Evolutionary conservation across 2,329 filamentous ascomycete species (phyloP), one percentile per base, ranked within the genome.

Genomic region (Xylaria sp.): DNA sequence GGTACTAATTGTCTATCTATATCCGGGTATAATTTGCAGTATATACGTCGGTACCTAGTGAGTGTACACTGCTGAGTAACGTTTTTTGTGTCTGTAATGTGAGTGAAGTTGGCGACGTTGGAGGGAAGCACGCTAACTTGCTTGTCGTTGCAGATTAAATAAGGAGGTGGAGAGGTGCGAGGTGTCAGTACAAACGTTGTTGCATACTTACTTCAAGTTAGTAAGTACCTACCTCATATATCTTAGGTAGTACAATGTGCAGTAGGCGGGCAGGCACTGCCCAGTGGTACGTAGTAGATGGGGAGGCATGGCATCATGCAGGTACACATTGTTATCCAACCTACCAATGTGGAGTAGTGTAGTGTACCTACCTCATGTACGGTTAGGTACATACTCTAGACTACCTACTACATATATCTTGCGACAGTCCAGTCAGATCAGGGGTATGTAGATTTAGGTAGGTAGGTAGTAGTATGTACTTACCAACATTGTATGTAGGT

Each of bases 361-460:
- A 12, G 16, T n/a, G 44, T 25, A 25, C 44, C 44, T 48, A 21
- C 44, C 27, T 35, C n/a, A 40, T 40, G 21, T 37, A 40, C 53
- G 9, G 16, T n/a, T 32, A 21, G 9, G 32, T 40, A 37, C 10
- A 6, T n/a, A 58, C n/a, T 44, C 23, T 42, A 27, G 16, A 10
- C 3, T 23, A 13, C 18, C 32, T 55, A 55, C n/a, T 13, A 50
- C 21, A n/a, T n/a, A 6, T 29, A 54, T 51, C 25, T 35, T 35
- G 29, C 51, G 16, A 54, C 51, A 35, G 51, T 35, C 27, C 51
- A 35, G 51, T 35, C 27, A 54, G 16, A 54, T 35, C 51, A 54
- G 51, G 51, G 51, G 25, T 23, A 29, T 35, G 27, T 35, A 18
- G 40, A 44, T 44, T 18, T 18, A 2, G 35, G 35, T 40, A 40